A percentile compares a stretch with the other conserved stretches of the same genome.
Conservation (phyloP, 176 grass and related monocot genomes). For the barley (Hordeum vulgare) region DNA sequence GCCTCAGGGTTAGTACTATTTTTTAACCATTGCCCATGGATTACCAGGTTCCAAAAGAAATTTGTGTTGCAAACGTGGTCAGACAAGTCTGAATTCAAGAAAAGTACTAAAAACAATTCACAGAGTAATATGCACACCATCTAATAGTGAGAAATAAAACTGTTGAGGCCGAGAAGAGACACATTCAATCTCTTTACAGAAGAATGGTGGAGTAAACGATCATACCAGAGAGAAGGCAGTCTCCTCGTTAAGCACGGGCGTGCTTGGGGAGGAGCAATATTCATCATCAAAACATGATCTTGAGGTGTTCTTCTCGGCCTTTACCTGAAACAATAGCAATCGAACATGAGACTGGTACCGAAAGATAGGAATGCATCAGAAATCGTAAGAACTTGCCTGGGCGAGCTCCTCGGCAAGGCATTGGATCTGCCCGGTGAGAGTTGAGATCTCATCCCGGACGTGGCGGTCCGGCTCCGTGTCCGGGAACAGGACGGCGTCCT, state of each 20-base stretch:
- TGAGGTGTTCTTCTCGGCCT: slow-evolving; percentile 55
- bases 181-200: not conserved
- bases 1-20: not conserved
- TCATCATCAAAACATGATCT: slow-evolving; percentile 51
- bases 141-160: not conserved
- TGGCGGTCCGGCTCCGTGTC: slow-evolving; percentile 55
- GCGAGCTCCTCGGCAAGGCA: slow-evolving; percentile 88
- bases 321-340: slow-evolving; percentile 46
- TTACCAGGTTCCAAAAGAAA: not conserved
- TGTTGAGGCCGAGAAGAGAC: not conserved
- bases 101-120: not conserved
- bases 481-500: slow-evolving; percentile 84
- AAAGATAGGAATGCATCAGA: not conserved
- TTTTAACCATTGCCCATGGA: not conserved
- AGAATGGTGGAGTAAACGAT: not conserved
- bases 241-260: slow-evolving; percentile 49
- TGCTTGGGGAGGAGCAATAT: slow-evolving; percentile 53
- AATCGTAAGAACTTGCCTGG: slow-evolving; percentile 43
- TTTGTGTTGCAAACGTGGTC: not conserved
- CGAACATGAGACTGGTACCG: not conserved
- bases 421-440: slow-evolving; percentile 81
- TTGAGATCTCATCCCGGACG: slow-evolving; percentile 76
- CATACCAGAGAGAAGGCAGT: slow-evolving; percentile 56
- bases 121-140: not conserved
- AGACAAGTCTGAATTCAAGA: not conserved